Evolutionary conservation across 306 rosid genomes (phyloP).

Genomic region (Dalbergia cultrata): DNA sequence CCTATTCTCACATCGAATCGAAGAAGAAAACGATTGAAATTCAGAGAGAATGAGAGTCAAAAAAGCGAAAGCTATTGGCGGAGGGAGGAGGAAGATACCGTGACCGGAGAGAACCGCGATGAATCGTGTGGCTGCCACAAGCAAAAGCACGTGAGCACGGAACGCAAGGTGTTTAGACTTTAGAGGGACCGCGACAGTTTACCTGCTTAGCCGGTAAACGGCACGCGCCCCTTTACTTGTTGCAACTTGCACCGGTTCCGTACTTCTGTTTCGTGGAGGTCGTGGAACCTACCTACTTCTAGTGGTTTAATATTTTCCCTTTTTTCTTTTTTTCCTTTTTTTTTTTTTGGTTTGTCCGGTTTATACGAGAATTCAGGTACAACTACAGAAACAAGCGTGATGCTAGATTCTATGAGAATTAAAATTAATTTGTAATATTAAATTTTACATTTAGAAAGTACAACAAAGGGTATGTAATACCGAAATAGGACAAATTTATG

Average conservation of each 20-base stretch:
- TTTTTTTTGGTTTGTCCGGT: no score
- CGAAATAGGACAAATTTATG: background rate
- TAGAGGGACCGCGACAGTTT: background rate
- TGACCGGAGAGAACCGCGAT: slow-evolving; percentile 31
- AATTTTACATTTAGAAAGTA: background rate
- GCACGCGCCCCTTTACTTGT: slow-evolving; percentile 27
- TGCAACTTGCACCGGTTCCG: background rate
- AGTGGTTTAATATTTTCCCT: background rate
- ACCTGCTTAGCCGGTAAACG: slow-evolving; percentile 7
- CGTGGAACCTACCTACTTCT: background rate
- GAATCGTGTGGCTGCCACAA: slow-evolving; percentile 69
- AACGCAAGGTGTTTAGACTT: slow-evolving; percentile 5
- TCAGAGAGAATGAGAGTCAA: background rate
- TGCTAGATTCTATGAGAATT: background rate
- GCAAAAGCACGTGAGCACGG: slow-evolving; percentile 37
- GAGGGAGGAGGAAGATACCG: slow-evolving; percentile 35
- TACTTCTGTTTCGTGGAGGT: background rate
- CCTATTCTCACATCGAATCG: background rate
- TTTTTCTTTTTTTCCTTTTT: no score
- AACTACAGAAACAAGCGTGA: no score
- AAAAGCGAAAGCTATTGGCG: slow-evolving; percentile 19
- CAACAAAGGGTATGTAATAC: no score
- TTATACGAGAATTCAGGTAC: background rate
- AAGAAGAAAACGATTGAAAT: slow-evolving; percentile 21
- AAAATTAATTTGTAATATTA: background rate